Conservation (phyloP, 208 protist genomes). For the Strigomonas culicis region DNA sequence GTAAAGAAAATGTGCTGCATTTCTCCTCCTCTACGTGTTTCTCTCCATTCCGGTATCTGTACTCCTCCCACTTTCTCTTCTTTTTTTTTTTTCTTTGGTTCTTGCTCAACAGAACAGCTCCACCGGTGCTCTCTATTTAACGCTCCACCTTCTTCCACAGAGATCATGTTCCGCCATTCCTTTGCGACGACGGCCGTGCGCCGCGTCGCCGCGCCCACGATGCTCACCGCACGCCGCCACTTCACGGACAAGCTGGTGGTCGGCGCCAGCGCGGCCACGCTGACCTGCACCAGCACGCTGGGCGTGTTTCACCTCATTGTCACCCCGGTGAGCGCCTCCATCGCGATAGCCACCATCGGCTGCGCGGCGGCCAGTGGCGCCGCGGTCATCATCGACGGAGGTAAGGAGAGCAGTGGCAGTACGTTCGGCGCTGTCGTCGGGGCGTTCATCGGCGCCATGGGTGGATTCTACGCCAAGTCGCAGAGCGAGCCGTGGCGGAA, state of each 20-base stretch:
- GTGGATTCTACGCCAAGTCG: constrained; percentile 86
- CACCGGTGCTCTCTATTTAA: too few species aligned
- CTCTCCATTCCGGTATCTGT: not conserved
- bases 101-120: too few species aligned
- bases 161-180: not conserved
- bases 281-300: constrained; percentile 64
- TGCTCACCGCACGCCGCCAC: constrained; percentile 23
- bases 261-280: constrained; percentile 47
- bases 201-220: constrained; percentile 16
- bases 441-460: constrained; percentile 76
- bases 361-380: constrained; percentile 65
- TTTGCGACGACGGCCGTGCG: constrained; percentile 1
- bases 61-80: not conserved
- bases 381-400: constrained; percentile 72
- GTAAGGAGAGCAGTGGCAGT: constrained; percentile 50
- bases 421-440: constrained; percentile 79
- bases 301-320: constrained; percentile 85
- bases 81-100: constrained; percentile 16
- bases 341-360: constrained; percentile 57
- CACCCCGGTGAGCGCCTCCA: constrained; percentile 54
- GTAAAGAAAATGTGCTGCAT: not conserved
- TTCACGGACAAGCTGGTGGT: constrained; percentile 84
- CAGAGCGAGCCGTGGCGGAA: constrained; percentile 81
- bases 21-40: not conserved
- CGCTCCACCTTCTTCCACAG: too few species aligned